Conservation (phyloP, 2,329 filamentous ascomycete species). For the Fusarium proliferatum region DNA sequence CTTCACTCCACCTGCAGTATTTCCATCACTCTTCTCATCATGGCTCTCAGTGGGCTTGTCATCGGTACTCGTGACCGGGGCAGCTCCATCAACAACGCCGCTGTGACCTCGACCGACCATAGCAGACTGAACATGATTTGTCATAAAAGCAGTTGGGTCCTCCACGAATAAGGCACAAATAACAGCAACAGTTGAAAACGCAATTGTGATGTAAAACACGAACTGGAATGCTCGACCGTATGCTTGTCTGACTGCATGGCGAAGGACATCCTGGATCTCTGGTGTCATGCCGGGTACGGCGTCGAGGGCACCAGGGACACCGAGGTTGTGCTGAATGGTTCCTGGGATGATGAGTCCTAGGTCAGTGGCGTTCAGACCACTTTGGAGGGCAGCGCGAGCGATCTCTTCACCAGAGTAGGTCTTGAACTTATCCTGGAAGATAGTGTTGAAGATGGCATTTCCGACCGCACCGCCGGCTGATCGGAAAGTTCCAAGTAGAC, state of each 20-base stretch:
- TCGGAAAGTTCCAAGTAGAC: constrained; percentile 18
- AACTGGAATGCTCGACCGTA: constrained; percentile 21
- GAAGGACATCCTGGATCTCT: neutral
- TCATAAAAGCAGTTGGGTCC: constrained; percentile 20
- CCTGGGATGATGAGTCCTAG: neutral
- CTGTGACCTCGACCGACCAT: neutral
- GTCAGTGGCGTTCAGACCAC: neutral
- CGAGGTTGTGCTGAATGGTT: constrained; percentile 5
- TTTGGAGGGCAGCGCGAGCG: neutral
- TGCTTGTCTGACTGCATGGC: neutral
- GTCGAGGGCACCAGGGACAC: neutral
- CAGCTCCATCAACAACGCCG: neutral
- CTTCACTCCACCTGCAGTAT: neutral
- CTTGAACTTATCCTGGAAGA: constrained; percentile 21
- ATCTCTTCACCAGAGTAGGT: constrained; percentile 11
- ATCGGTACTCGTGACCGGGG: neutral
- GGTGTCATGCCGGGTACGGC: constrained; percentile 3
- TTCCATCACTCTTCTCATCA: neutral
- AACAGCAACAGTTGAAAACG: constrained; percentile 3
- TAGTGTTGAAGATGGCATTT: constrained; percentile 22
- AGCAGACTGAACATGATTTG: constrained; percentile 16
- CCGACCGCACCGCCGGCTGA: constrained; percentile 16
- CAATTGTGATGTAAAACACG: constrained; percentile 18
- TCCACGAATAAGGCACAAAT: constrained; percentile 11
- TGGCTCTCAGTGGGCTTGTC: neutral